These are phyloP conservation scores for Hirsutella minnesotensis DNA, from an alignment of 2,329 filamentous ascomycete genomes.

Conservation along the genomic window DNA sequence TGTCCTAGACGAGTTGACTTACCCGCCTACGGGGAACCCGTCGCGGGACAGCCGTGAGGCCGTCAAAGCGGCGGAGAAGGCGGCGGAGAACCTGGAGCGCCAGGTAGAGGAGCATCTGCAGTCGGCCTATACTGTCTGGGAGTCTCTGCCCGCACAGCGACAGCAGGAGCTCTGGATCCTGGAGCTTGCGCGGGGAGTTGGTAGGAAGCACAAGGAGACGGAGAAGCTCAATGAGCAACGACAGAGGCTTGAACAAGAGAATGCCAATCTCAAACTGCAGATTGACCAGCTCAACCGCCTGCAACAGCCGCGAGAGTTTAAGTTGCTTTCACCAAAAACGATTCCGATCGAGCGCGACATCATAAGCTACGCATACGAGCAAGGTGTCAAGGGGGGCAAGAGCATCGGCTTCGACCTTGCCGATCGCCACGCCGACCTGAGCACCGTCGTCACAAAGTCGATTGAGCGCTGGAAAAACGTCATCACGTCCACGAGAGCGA, in stretches of 20 bases:
- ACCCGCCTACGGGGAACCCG: slow-evolving; percentile 28
- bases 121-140: slow-evolving; percentile 71
- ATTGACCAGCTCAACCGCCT: slow-evolving; percentile 46
- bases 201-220: slow-evolving; percentile 42
- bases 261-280: slow-evolving; percentile 42
- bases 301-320: slow-evolving; percentile 50
- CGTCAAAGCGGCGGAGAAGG: slow-evolving; percentile 34
- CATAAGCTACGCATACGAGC: slow-evolving; percentile 33
- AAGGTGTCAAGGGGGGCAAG: slow-evolving; percentile 26
- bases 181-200: slow-evolving; percentile 48
- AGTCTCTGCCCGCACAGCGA: slow-evolving; percentile 42
- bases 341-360: slow-evolving; percentile 38
- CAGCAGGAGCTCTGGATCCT: slow-evolving; percentile 49
- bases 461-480: slow-evolving; percentile 53
- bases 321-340: slow-evolving; percentile 37
- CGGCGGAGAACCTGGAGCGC: slow-evolving; percentile 50
- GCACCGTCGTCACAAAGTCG: slow-evolving; percentile 36
- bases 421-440: slow-evolving; percentile 40
- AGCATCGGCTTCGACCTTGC: slow-evolving; percentile 34
- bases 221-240: slow-evolving; percentile 39
- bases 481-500: slow-evolving; percentile 36
- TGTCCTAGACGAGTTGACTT: slow-evolving; percentile 37
- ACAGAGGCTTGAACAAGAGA: slow-evolving; percentile 42
- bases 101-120: slow-evolving; percentile 64
- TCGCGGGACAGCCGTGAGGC: slow-evolving; percentile 32